Evolutionary conservation across 1,284 basidiomycete species (phyloP), one percentile per base, ranked within the genome.

Genomic region (Neonothopanus nambi): DNA sequence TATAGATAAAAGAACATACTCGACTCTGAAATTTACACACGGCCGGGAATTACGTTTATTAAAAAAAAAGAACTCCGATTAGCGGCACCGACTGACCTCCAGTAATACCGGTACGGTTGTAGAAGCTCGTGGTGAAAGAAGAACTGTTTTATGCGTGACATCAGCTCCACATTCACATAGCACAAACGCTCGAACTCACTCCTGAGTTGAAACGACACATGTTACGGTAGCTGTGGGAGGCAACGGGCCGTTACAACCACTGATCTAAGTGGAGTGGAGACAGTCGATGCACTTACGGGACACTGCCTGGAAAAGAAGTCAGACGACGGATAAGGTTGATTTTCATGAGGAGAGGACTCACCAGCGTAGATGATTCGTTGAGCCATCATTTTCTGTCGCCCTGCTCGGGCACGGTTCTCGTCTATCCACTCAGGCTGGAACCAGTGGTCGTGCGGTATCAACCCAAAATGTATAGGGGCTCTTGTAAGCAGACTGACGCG

Each of bases 201-300:
- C 91, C 91, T 20, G 88, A 89, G 65, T 93, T 89, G 71, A 89
- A 95, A 42, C 92, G 81, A 67, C 90, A 93, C 89, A 92, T 84
- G 57, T 87, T 86, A 23, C 84, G 76, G 61, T 87, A 87, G n/a
- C 79, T 81, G 60, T 50, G 30, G 46, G 48, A 36, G 40, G 42
- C 30, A 33, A 33, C 51, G 41, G 53, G 18, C 44, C 33, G 24
- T 39, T 50, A 36, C 30, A 36, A 42, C 36, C 20, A 41, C 35
- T 30, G 24, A 21, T n/a, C n/a, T n/a, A n/a, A n/a, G n/a, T 17
- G 23, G 12, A 17, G 33, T 20, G 26, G 5, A 17, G 30, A 11
- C 30, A 40, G 9, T 46, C 1, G n/a, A 41, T 21, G 39, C 17
- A 76, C 79, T 59, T 62, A 83, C 77, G 80, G 71, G 17, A 81